Evolutionary conservation across 495 filamentous ascomycete genomes (phyloP), one percentile per base, ranked within the genome.

Genomic region (Cryomyces minteri): DNA sequence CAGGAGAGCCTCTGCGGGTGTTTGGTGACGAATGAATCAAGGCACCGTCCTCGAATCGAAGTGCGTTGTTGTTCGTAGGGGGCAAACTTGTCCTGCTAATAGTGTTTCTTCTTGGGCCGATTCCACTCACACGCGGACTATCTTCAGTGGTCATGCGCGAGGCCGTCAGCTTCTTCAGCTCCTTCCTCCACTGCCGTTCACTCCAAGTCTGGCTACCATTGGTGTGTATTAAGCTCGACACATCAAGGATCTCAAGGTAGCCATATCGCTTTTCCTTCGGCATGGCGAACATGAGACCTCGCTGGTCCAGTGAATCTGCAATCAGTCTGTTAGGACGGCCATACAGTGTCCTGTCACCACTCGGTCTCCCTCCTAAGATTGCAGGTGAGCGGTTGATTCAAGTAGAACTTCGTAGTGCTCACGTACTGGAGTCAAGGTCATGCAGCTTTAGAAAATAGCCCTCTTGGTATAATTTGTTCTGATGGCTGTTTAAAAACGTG

Each of bases 231-330:
- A 96, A 62, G 43, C 66, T 69, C 10, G 76, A 76, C 6, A 96
- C 84, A 61, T 99, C 90, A 34, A 84, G 52, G 31, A 88, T 72
- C 52, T 96, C 92, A 18, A 96, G 61, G 58, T 96, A 96, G 0
- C 90, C 88, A 57, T 94, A 94, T 46, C 81, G 73, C 37, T 76
- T 76, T 47, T 92, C 75, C 53, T 80, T 82, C 0, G 90, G 92
- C 77, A 99, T 88, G 0, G 86, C 92, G 63, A 99, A 96, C 90
- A 99, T 99, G 53, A 99, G 68, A 47, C 90, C 88, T 48, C 82
- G 78, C 4, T 78, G 66, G 60, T 99, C 85, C 29, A 83, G 74
- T 0, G 80, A 77, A 54, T 92, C 93, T 1, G 90, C 83, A 41
- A 94, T 77, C 29, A 99, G 67, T 47, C 83, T 79, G 30, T 73